Conservation (phyloP, 192 early-diverging fungal species). For the Entomortierella lignicola region DNA sequence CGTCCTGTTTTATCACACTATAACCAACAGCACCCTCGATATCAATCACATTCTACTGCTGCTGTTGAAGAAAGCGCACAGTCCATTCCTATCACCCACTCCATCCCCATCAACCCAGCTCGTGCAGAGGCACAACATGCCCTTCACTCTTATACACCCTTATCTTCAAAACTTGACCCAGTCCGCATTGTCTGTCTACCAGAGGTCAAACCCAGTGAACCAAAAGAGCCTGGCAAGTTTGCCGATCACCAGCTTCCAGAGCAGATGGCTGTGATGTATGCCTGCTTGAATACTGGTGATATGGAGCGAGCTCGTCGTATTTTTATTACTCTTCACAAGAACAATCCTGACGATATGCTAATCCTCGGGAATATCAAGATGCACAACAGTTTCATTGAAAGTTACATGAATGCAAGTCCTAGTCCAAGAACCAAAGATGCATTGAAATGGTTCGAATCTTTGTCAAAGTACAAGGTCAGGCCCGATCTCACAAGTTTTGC, state of each 20-base stretch:
- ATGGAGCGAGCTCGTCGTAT: slow-evolving; percentile 80
- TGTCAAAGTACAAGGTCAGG: slow-evolving; percentile 64
- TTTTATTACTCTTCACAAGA: slow-evolving; percentile 70
- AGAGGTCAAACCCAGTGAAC: slow-evolving; percentile 31
- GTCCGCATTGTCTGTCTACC: slow-evolving; percentile 42
- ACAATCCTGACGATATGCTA: slow-evolving; percentile 77
- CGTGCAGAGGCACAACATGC: slow-evolving; percentile 17
- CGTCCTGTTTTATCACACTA: not conserved
- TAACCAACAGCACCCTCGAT: not conserved
- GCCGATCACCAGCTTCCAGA: slow-evolving; percentile 64
- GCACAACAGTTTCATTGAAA: slow-evolving; percentile 88
- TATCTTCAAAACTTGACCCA: slow-evolving; percentile 24
- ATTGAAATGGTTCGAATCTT: slow-evolving; percentile 77
- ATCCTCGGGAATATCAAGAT: slow-evolving; percentile 74
- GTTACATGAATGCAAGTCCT: slow-evolving; percentile 65
- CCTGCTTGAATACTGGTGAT: slow-evolving; percentile 79
- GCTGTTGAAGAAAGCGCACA: slow-evolving; percentile 29
- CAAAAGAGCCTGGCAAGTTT: slow-evolving; percentile 40
- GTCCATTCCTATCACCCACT: not conserved
- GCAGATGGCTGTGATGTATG: slow-evolving; percentile 83
- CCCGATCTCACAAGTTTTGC: slow-evolving; percentile 82
- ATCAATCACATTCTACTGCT: slow-evolving; percentile 30
- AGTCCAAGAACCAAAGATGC: slow-evolving; percentile 66
- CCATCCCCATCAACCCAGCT: not conserved
- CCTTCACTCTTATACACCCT: slow-evolving; percentile 39